These are phyloP conservation scores for Suillus plorans DNA, from an alignment of 768 basidiomycete species.

Conservation along the genomic window DNA sequence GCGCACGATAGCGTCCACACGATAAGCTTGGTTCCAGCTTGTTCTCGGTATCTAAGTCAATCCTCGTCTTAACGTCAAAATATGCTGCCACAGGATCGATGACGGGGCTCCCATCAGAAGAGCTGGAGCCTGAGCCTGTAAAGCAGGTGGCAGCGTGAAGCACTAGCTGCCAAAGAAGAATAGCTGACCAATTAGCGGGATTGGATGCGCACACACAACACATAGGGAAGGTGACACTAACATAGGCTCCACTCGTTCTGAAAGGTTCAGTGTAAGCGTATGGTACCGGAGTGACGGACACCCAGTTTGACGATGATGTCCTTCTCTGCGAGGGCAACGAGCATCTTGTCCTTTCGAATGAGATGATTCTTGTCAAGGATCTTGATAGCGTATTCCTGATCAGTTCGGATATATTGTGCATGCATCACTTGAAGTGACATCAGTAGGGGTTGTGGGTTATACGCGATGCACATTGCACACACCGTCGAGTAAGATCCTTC, in stretches of 20 bases:
- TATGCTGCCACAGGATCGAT: conserved; percentile 27
- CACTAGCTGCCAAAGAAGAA: background rate
- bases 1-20: conserved; percentile 52
- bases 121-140: conserved; percentile 43
- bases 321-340: conserved; percentile 78
- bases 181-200: background rate
- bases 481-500: conserved; percentile 86
- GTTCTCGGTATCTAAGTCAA: conserved; percentile 3
- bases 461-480: conserved; percentile 25
- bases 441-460: conserved; percentile 9
- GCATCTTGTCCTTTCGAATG: conserved; percentile 72
- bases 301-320: conserved; percentile 67
- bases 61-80: background rate
- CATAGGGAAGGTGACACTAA: conserved; percentile 12
- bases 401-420: conserved; percentile 52
- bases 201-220: background rate
- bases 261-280: conserved; percentile 80
- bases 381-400: conserved; percentile 74
- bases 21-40: conserved; percentile 31
- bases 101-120: conserved; percentile 45
- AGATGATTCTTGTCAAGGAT: conserved; percentile 84
- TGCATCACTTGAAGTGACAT: conserved; percentile 50
- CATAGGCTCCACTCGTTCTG: conserved; percentile 84
- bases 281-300: conserved; percentile 74
- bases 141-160: background rate